Conservation (phyloP, 768 basidiomycete species). For the Kwoniella dendrophila region DNA sequence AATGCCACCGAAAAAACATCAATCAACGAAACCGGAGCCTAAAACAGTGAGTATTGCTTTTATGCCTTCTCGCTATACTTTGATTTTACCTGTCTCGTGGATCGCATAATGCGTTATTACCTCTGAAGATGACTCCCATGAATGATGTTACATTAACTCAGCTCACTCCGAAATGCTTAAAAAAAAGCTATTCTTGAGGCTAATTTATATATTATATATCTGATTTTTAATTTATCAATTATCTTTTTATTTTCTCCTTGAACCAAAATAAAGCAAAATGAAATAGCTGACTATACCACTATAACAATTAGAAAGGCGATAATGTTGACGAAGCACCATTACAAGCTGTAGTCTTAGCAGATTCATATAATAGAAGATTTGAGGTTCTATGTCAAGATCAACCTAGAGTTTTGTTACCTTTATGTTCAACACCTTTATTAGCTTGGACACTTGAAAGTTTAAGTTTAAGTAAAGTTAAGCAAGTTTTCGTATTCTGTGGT, state of each 20-base stretch:
- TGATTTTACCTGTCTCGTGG: too few species aligned
- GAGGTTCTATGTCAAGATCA: conserved; percentile 82
- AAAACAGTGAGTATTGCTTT: conserved; percentile 28
- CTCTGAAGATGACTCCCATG: too few species aligned
- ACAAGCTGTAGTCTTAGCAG: conserved; percentile 92
- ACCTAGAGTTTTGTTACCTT: conserved; percentile 86
- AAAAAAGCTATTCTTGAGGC: too few species aligned
- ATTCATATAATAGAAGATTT: conserved; percentile 93
- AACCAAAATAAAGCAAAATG: too few species aligned
- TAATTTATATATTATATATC: too few species aligned
- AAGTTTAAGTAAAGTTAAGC: conserved; percentile 90
- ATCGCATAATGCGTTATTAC: too few species aligned
- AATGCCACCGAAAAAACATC: conserved; percentile 46
- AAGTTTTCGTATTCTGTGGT: conserved; percentile 92
- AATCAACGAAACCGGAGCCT: conserved; percentile 26
- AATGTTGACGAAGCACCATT: conserved; percentile 69
- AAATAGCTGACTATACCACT: too few species aligned
- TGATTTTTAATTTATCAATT: too few species aligned
- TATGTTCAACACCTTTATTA: conserved; percentile 89
- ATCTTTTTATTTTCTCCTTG: too few species aligned
- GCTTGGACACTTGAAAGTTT: conserved; percentile 97
- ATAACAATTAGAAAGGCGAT: conserved; percentile 50
- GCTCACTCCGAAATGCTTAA: too few species aligned
- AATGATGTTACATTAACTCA: too few species aligned
- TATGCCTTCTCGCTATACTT: neutral